These are phyloP conservation scores for Rhododendron griersonianum DNA, from an alignment of 148 eudicot genomes.

Conservation along the genomic window DNA sequence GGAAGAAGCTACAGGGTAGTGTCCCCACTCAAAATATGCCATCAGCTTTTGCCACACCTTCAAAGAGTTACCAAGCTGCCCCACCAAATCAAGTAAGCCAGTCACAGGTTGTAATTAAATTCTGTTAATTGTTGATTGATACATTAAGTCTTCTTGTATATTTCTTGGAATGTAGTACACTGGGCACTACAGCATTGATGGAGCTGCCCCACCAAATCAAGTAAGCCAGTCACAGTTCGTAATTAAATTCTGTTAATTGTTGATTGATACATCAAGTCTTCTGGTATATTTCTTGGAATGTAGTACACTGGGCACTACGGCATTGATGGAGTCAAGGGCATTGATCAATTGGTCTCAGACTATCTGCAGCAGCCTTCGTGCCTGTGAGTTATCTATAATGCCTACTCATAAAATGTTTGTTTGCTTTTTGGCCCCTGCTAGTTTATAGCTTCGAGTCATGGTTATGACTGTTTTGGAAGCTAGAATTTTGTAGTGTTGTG, in stretches of 20 bases:
- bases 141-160: too few species aligned
- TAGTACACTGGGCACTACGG: slow-evolving; percentile 41
- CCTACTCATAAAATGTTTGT: not conserved
- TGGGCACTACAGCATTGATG: too few species aligned
- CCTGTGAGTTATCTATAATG: slow-evolving; percentile 42
- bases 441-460: not conserved
- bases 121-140: too few species aligned
- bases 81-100: too few species aligned
- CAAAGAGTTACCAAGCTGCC: slow-evolving; percentile 56
- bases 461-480: not conserved
- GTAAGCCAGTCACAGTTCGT: slow-evolving; percentile 24
- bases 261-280: not conserved
- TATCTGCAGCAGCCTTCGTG: slow-evolving; percentile 52
- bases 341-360: slow-evolving; percentile 56
- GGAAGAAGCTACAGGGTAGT: slow-evolving; percentile 34
- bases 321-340: slow-evolving; percentile 41
- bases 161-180: too few species aligned
- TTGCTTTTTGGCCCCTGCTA: not conserved
- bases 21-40: slow-evolving; percentile 27
- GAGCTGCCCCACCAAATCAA: slow-evolving; percentile 51
- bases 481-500: not conserved
- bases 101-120: too few species aligned
- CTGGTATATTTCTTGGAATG: not conserved
- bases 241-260: not conserved
- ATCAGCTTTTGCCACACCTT: slow-evolving; percentile 36